Evolutionary conservation across 2,329 filamentous ascomycete species (phyloP), one percentile per base, ranked within the genome.

Genomic region (Phaeosphaeriaceae sp.): DNA sequence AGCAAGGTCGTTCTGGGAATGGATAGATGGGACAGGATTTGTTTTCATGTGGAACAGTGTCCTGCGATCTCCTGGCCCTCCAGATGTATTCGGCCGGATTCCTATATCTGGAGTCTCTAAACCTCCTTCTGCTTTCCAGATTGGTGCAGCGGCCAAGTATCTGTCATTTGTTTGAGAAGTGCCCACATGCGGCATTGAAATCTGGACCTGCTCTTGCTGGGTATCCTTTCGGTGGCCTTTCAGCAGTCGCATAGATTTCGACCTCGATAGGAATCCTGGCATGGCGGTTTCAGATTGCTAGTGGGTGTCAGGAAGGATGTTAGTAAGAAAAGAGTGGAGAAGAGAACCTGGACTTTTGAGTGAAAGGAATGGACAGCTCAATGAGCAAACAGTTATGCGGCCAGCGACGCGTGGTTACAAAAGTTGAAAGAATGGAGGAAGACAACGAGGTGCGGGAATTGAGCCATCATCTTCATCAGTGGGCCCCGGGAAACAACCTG

Each of bases 281-380:
- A 73, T 73, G 56, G 64, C 56, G 63, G 70, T 73, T 72, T 72
- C 70, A 72, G 60, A 52, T 59, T 39, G 52, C 60, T 70, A 69
- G 64, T 61, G 60, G 55, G 64, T 71, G 62, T 69, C 66, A 68
- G 54, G 54, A 56, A 42, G 49, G 34, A 60, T 55, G 61, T 50
- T 52, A 50, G 46, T 45, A 55, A 56, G 45, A 50, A 61, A 63
- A 50, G 55, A 65, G 52, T 42, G 60, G 38, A 51, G 43, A 57
- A 61, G 41, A 56, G 43, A 59, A 56, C 47, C 54, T 46, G 40
- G 29, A 46, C 43, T 46, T 52, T 39, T 49, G 23, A 30, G 13
- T 50, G 43, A 61, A 75, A 74, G 66, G 72, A 75, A 63, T 67
- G 72, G 72, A 74, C 72, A 63, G 72, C 72, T 68, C 65, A 54